These are phyloP conservation scores for Cladorrhinum sp. DNA, from an alignment of 2,329 filamentous ascomycete species.

Conservation along the genomic window DNA sequence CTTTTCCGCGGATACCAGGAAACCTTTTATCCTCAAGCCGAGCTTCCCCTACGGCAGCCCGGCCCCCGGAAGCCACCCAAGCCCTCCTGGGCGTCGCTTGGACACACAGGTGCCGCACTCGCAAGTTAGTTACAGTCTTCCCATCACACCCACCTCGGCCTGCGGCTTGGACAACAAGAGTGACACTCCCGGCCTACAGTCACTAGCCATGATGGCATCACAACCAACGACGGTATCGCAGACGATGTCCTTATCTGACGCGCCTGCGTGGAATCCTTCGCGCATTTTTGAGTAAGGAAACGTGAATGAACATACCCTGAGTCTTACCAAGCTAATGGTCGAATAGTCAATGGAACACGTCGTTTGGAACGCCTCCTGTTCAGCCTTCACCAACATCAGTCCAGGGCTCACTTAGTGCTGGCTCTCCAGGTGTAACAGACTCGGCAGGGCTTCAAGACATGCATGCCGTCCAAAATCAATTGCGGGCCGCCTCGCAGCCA, in stretches of 20 bases:
- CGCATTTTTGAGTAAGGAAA: slow-evolving; percentile 81
- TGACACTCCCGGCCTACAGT: slow-evolving; percentile 67
- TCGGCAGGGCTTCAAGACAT: slow-evolving; percentile 53
- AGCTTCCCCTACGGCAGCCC: slow-evolving; percentile 86
- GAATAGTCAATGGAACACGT: slow-evolving; percentile 86
- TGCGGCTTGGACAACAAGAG: slow-evolving; percentile 70
- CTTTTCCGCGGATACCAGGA: slow-evolving; percentile 81
- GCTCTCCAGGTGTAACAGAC: slow-evolving; percentile 53
- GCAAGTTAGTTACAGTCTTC: slow-evolving; percentile 69
- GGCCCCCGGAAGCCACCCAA: slow-evolving; percentile 59
- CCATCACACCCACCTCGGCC: slow-evolving; percentile 75
- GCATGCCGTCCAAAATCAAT: slow-evolving; percentile 44
- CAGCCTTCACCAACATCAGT: slow-evolving; percentile 41
- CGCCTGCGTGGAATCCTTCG: slow-evolving; percentile 76
- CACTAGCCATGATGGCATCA: slow-evolving; percentile 66
- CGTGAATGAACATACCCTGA: background rate
- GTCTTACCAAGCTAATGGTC: slow-evolving; percentile 28
- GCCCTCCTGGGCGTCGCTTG: slow-evolving; percentile 57
- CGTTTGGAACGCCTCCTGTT: slow-evolving; percentile 72
- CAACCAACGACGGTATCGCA: slow-evolving; percentile 51
- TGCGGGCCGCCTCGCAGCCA: slow-evolving; percentile 45
- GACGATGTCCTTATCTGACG: slow-evolving; percentile 60
- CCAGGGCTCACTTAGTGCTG: slow-evolving; percentile 51
- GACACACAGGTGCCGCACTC: slow-evolving; percentile 49
- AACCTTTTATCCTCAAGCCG: slow-evolving; percentile 84